These are phyloP conservation scores for Ophiosphaerella korrae DNA, from an alignment of 2,329 filamentous ascomycete genomes.

Conservation along the genomic window DNA sequence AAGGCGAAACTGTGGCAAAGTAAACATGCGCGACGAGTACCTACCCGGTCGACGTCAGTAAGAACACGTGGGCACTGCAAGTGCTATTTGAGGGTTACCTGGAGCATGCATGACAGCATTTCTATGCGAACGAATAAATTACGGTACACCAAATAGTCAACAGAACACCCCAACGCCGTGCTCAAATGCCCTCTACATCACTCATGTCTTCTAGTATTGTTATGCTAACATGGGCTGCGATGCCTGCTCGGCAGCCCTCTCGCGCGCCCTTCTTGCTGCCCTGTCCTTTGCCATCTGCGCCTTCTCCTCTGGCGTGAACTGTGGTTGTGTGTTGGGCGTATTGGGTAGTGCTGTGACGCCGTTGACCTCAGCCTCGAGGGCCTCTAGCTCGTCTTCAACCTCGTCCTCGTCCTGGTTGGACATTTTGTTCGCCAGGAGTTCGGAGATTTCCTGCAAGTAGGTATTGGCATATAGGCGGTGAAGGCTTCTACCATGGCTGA, in stretches of 20 bases:
- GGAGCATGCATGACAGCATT: background rate
- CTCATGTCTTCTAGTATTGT: constrained; percentile 11
- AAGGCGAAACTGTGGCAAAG: constrained; percentile 2
- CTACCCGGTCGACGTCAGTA: too few species aligned
- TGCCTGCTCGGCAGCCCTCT: constrained; percentile 38
- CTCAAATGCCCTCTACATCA: constrained; percentile 34
- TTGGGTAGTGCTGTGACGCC: constrained; percentile 47
- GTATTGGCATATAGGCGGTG: constrained; percentile 3
- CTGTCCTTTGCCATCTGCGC: constrained; percentile 39
- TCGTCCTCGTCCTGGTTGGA: constrained; percentile 96
- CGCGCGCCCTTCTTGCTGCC: constrained; percentile 38
- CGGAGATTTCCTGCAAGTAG: constrained; percentile 78
- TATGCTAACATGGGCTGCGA: constrained; percentile 47
- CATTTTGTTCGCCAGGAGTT: constrained; percentile 86
- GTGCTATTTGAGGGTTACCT: background rate
- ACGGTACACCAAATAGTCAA: constrained; percentile 1
- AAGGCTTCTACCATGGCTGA: background rate
- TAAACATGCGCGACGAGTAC: too few species aligned
- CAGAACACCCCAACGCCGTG: constrained; percentile 38
- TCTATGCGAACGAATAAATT: background rate
- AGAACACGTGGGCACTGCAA: constrained; percentile 25
- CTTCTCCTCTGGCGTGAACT: constrained; percentile 36
- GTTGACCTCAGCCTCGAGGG: constrained; percentile 70
- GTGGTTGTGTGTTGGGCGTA: constrained; percentile 42
- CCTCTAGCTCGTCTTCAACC: constrained; percentile 91